These are phyloP conservation scores for Candida succiphila DNA, from an alignment of 805 yeast genomes.

Conservation along the genomic window DNA sequence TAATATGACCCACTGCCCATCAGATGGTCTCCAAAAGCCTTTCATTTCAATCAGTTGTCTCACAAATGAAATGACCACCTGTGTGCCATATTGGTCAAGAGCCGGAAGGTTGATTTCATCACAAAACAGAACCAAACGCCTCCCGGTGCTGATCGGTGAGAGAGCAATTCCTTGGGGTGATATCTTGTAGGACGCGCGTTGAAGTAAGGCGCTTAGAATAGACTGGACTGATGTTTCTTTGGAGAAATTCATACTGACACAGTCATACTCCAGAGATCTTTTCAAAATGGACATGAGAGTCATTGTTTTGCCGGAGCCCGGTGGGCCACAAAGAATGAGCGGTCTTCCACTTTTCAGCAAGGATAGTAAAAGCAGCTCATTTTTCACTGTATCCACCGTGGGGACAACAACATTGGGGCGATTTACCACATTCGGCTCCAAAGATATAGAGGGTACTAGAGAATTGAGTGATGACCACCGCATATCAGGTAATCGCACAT, in stretches of 20 bases:
- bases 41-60: constrained; percentile 63
- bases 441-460: constrained; percentile 28
- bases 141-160: constrained; percentile 50
- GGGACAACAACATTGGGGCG: constrained; percentile 63
- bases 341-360: constrained; percentile 48
- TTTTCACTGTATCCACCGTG: constrained; percentile 66
- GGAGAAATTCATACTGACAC: constrained; percentile 71
- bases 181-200: constrained; percentile 53
- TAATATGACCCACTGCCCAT: constrained; percentile 56
- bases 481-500: constrained; percentile 33
- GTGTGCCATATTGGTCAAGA: constrained; percentile 63
- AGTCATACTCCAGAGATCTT: constrained; percentile 42
- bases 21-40: constrained; percentile 68
- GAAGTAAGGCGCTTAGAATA: constrained; percentile 57
- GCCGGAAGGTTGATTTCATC: constrained; percentile 86
- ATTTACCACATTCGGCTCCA: constrained; percentile 51
- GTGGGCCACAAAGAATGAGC: constrained; percentile 83
- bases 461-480: constrained; percentile 34
- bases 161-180: constrained; percentile 42
- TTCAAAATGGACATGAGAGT: constrained; percentile 62
- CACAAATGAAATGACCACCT: constrained; percentile 56
- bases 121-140: constrained; percentile 75
- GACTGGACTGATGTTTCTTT: constrained; percentile 62
- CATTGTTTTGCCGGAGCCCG: constrained; percentile 97
- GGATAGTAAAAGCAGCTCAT: constrained; percentile 50